Base-by-base conservation (phyloP, 2,329 filamentous ascomycete species). In the Bipolaris bicolor region DNA sequence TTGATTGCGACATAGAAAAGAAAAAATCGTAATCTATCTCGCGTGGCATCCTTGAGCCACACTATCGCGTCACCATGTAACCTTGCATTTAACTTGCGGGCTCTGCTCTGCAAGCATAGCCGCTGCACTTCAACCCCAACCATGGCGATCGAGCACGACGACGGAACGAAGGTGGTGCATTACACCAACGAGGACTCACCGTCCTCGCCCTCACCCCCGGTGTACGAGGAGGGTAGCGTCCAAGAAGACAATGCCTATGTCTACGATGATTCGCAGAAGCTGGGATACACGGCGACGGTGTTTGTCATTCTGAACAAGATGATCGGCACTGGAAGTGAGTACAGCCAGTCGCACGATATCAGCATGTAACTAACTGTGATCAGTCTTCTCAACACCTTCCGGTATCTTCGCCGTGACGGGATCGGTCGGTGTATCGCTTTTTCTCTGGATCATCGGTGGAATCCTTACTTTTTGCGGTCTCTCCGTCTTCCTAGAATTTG, bases 401-500 rank as follows among this genome's bases (percentile, higher is more conserved):
- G 82, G 83, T n/a, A 83, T 86, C 46, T 84, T 84, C 56, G 77
- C 79, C 7, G 80, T 81, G 1, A 81, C 83, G 1, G 83, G 84
- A 0, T 84, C 80, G 7, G 83, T 86, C 3, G 84, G 84, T 2
- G 79, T 84, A 43, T 77, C 80, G 7, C 71, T 86, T 13, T 75
- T 83, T 44, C 71, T 86, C 18, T 86, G 84, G 84, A 77, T 84
- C 1, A 71, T 85, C 9, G 84, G 73, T 15, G 73, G 72, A 1
- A 73, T 87, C 47, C 76, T 88, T 22, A 84, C 86, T 2, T 85
- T 85, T 63, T 82, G 79, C 60, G 86, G 86, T 20, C 77, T 88
- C 11, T 83, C 82, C 52, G 84, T 89, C 4, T 88, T 84, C 69
- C 80, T 88, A 47, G 86, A 88, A 65, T 88, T 87, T 63, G 86